Conservation (phyloP, 805 yeast genomes). For the Priceomyces melissophilus region DNA sequence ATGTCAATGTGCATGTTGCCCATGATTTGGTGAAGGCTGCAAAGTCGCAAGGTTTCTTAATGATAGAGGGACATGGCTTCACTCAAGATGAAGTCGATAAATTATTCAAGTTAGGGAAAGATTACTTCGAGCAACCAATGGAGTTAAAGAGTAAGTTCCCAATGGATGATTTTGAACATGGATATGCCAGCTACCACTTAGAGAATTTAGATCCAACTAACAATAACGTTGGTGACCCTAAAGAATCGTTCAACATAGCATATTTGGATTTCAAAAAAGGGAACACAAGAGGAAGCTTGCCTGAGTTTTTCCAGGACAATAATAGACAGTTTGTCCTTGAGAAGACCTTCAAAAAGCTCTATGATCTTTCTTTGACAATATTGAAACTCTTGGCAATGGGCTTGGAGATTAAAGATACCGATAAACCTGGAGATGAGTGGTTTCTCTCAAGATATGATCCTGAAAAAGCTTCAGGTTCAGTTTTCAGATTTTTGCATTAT, state of each 20-base stretch:
- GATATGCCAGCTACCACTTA: constrained; percentile 53
- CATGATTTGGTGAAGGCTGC: constrained; percentile 56
- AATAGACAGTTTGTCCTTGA: constrained; percentile 42
- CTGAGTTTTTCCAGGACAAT: constrained; percentile 45
- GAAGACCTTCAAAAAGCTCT: constrained; percentile 41
- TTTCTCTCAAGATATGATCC: constrained; percentile 59
- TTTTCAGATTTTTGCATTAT: constrained; percentile 68
- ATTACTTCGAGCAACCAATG: constrained; percentile 49
- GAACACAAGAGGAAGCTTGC: constrained; percentile 36
- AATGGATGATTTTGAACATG: constrained; percentile 56
- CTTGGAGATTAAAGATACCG: constrained; percentile 52
- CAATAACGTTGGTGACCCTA: constrained; percentile 50
- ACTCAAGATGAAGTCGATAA: constrained; percentile 50
- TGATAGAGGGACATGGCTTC: constrained; percentile 67
- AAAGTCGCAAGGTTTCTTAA: constrained; percentile 60
- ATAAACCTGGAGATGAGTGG: constrained; percentile 49
- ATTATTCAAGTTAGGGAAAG: constrained; percentile 45
- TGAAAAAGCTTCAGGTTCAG: constrained; percentile 52
- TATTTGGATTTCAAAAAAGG: constrained; percentile 51
- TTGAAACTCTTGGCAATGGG: constrained; percentile 60
- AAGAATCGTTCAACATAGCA: constrained; percentile 70
- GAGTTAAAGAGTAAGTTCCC: constrained; percentile 48
- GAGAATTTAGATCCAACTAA: constrained; percentile 46
- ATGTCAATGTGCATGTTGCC: constrained; percentile 41
- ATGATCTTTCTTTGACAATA: constrained; percentile 46